Percentiles rank a stretch among this genome's conserved stretches.
Evolutionary conservation across 2,329 filamentous ascomycete genomes (phyloP).

Genomic region (Fusarium metavorans): DNA sequence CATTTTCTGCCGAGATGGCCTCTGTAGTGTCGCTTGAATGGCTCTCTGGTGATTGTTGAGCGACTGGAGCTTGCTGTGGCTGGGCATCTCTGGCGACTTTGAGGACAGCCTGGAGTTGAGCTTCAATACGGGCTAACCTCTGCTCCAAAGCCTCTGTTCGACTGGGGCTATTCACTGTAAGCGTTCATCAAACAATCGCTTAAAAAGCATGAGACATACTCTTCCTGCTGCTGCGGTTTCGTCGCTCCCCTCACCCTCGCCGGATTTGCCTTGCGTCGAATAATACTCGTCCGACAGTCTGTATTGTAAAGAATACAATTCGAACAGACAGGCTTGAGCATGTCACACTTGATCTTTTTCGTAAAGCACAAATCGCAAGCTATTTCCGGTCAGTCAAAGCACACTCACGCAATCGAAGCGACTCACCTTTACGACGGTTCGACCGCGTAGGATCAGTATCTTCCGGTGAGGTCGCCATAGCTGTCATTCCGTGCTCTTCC

Average conservation of each 20-base stretch:
- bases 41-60: slow-evolving; percentile 16
- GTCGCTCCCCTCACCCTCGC: slow-evolving; percentile 25
- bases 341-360: slow-evolving; percentile 62
- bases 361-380: slow-evolving; percentile 59
- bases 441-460: slow-evolving; percentile 28
- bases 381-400: slow-evolving; percentile 16
- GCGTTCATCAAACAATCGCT: not conserved
- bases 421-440: slow-evolving; percentile 40
- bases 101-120: slow-evolving; percentile 49
- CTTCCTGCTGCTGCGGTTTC: slow-evolving; percentile 18
- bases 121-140: slow-evolving; percentile 48
- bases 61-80: not conserved
- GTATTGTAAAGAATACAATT: slow-evolving; percentile 58
- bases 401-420: not conserved
- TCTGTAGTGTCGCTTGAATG: slow-evolving; percentile 12
- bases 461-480: slow-evolving; percentile 17
- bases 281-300: slow-evolving; percentile 48
- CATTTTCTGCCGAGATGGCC: not conserved
- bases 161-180: not conserved
- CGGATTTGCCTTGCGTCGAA: slow-evolving; percentile 42
- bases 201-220: slow-evolving; percentile 7
- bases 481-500: not conserved
- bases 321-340: slow-evolving; percentile 57
- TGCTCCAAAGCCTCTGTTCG: slow-evolving; percentile 33
- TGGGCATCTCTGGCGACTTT: slow-evolving; percentile 34